These are phyloP conservation scores for Colletotrichum camelliae DNA, from an alignment of 2,329 filamentous ascomycete genomes.

Conservation along the genomic window DNA sequence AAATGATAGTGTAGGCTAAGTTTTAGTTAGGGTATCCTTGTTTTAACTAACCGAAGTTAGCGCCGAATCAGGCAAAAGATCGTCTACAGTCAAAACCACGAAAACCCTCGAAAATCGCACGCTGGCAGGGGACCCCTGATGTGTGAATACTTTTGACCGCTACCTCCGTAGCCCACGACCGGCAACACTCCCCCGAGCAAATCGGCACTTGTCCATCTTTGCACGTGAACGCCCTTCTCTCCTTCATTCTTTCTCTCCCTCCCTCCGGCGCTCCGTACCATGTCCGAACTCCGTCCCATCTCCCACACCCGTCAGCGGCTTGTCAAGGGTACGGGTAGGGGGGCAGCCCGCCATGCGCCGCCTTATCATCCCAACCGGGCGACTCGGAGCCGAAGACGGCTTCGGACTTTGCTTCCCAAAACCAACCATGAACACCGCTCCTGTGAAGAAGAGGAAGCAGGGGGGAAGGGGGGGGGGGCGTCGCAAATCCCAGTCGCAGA, in stretches of 20 bases:
- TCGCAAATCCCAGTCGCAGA: neutral
- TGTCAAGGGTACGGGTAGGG: neutral
- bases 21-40: too few species aligned
- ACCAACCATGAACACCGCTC: neutral
- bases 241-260: neutral
- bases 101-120: too few species aligned
- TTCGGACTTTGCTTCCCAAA: neutral
- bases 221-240: neutral
- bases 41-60: too few species aligned
- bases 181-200: neutral
- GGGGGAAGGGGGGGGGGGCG: neutral
- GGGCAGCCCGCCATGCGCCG: neutral
- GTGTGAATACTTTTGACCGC: too few species aligned
- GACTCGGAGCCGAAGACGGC: neutral
- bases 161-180: neutral
- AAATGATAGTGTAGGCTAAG: too few species aligned
- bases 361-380: neutral
- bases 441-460: neutral
- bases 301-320: neutral
- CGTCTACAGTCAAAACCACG: too few species aligned
- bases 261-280: neutral
- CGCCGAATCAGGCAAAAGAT: too few species aligned
- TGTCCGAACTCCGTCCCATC: neutral
- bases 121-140: too few species aligned
- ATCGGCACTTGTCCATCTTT: neutral